phyloP scores from a whole-genome alignment of 2,329 filamentous ascomycete genomes.

The Helminthosporium solani region DNA sequence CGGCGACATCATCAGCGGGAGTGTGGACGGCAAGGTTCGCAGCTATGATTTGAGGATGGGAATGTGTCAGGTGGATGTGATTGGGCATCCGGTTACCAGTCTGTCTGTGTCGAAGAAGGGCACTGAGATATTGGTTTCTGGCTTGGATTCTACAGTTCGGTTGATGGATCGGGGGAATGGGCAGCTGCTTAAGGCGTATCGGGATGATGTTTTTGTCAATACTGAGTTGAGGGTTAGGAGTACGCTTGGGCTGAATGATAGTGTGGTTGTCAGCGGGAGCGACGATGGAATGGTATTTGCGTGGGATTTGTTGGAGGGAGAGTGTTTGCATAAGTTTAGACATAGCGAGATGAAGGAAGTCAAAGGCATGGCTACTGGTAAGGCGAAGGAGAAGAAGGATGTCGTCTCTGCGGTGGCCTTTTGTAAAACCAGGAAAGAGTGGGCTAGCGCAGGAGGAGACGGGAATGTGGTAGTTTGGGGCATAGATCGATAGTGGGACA shows the following conservation, averaged over 20 bases:
- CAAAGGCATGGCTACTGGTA: slow-evolving; percentile 11
- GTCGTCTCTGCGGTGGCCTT: slow-evolving; percentile 52
- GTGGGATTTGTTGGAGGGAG: slow-evolving; percentile 82
- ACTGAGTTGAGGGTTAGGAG: slow-evolving; percentile 72
- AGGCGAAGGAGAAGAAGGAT: slow-evolving; percentile 40
- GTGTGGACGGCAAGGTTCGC: slow-evolving; percentile 80
- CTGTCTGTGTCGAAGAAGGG: slow-evolving; percentile 70
- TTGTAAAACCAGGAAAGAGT: slow-evolving; percentile 48
- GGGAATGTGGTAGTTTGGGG: slow-evolving; percentile 45
- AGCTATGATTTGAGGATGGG: slow-evolving; percentile 83
- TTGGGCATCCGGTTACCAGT: slow-evolving; percentile 67
- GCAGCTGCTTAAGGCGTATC: slow-evolving; percentile 70
- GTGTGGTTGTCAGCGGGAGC: slow-evolving; percentile 76
- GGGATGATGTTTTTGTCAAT: slow-evolving; percentile 60
- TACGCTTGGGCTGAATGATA: slow-evolving; percentile 73
- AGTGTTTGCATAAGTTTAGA: slow-evolving; percentile 62
- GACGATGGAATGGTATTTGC: slow-evolving; percentile 73
- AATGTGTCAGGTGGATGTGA: slow-evolving; percentile 48
- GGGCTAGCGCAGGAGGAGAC: slow-evolving; percentile 53
- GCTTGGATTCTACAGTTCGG: slow-evolving; percentile 73
- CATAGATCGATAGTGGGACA: slow-evolving; percentile 19
- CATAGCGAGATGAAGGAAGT: slow-evolving; percentile 42
- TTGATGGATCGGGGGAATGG: slow-evolving; percentile 80
- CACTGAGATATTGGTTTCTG: slow-evolving; percentile 71
- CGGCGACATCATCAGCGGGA: slow-evolving; percentile 66